phyloP scores from a whole-genome alignment of 1,284 basidiomycete genomes.

The Vanrija pseudolonga region DNA sequence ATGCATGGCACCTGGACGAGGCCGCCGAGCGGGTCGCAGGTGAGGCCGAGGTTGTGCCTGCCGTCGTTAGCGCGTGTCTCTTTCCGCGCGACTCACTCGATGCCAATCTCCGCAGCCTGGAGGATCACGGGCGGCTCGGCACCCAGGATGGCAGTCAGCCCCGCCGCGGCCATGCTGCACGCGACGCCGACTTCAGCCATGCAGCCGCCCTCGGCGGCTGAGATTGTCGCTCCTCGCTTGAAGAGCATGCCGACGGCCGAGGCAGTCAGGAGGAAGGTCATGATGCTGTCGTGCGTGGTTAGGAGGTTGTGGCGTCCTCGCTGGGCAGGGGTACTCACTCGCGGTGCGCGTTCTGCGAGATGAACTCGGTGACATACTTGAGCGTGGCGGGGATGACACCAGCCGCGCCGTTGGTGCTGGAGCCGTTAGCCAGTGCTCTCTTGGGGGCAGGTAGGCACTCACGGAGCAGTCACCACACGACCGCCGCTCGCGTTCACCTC shows the following conservation, averaged over 20 bases:
- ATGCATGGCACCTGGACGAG: constrained; percentile 85
- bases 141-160: constrained; percentile 90
- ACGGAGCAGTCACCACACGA: constrained; percentile 86
- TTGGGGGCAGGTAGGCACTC: background rate
- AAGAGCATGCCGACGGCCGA: constrained; percentile 92
- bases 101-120: constrained; percentile 91
- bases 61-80: constrained; percentile 52
- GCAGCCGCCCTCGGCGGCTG: constrained; percentile 81
- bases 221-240: constrained; percentile 94
- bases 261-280: constrained; percentile 81
- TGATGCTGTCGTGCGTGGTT: constrained; percentile 49
- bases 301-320: background rate
- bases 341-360: constrained; percentile 28
- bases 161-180: constrained; percentile 59
- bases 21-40: constrained; percentile 89
- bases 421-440: background rate
- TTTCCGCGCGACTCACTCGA: constrained; percentile 48
- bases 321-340: constrained; percentile 23
- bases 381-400: constrained; percentile 85
- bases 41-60: constrained; percentile 74
- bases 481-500: constrained; percentile 86
- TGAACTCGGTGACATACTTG: constrained; percentile 44
- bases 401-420: constrained; percentile 49
- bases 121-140: constrained; percentile 56
- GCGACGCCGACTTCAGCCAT: constrained; percentile 53